Base-by-base conservation (phyloP, 495 filamentous ascomycete species). In the Symbiotaphrina buchneri region DNA sequence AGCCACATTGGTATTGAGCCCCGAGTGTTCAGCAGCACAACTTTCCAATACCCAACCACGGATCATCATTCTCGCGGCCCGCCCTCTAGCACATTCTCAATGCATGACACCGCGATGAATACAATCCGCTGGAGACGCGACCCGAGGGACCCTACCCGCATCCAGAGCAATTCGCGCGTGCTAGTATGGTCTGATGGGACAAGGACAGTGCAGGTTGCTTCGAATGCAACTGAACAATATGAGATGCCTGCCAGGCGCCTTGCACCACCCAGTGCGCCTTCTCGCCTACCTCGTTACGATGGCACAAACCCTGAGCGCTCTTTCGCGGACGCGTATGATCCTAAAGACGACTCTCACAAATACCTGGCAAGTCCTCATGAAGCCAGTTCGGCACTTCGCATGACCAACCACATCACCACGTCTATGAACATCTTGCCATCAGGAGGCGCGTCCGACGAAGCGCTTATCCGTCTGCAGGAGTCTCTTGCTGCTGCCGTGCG, bases 151-250 rank as follows among this genome's bases (percentile, higher is more conserved):
- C 58, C 61, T 5, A 41, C 47, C 8, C 47, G 63, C 21, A 52
- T 81, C 7, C 65, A 76, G 42, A 84, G 76, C 21, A 87, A 87
- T 46, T 63, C 79, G 4, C 66, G 74, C 27, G 55, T 85, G 18
- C 65, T 81, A 34, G 66, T 63, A 36, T 91, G 81, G 81, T 76
- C 74, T 36, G 80, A 91, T 42, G 80, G 80, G 22, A 82, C 76
- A 4, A 49, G 82, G 18, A 91, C 84, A 10, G 56, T 94, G 6
- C 74, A 81, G 43, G 53, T 80, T 21, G 74, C 69, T 15, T 68
- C 65, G 0, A 58, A 70, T 5, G 76, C 83, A 6, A 58, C 59
- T 30, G 71, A 76, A 38, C 81, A 91, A 41, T 91, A 80, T 54
- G 69, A 76, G 39, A 66, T 91, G 23, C 56, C 69, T 34, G 65